Evolutionary conservation across 2,329 filamentous ascomycete genomes (phyloP).

Genomic region (Sarocladium oryzae): DNA sequence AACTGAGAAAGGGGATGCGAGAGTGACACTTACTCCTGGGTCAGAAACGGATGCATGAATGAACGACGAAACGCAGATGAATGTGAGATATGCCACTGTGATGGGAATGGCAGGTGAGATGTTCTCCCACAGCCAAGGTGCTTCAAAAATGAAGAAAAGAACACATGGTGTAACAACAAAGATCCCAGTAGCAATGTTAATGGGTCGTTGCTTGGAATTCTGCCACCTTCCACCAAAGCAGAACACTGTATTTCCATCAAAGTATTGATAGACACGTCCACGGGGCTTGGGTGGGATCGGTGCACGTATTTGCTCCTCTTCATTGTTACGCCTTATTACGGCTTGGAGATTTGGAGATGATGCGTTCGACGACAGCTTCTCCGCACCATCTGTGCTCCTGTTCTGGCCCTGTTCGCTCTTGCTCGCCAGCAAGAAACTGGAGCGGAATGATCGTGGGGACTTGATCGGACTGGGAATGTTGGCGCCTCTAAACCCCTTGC

Average conservation of each 20-base stretch:
- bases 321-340: slow-evolving; percentile 23
- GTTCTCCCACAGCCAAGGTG: slow-evolving; percentile 78
- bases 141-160: slow-evolving; percentile 82
- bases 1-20: neutral
- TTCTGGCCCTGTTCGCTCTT: slow-evolving; percentile 46
- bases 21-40: slow-evolving; percentile 66
- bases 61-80: slow-evolving; percentile 87
- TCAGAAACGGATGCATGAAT: slow-evolving; percentile 87
- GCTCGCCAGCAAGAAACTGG: slow-evolving; percentile 62
- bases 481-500: slow-evolving; percentile 47
- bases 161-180: slow-evolving; percentile 71
- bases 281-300: slow-evolving; percentile 32
- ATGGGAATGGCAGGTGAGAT: slow-evolving; percentile 86
- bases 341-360: slow-evolving; percentile 62
- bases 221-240: slow-evolving; percentile 80
- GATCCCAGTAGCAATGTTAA: slow-evolving; percentile 81
- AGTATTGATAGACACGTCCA: slow-evolving; percentile 81
- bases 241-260: slow-evolving; percentile 88
- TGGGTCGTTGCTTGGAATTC: slow-evolving; percentile 78
- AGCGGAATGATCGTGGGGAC: slow-evolving; percentile 70
- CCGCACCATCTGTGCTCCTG: slow-evolving; percentile 60
- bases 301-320: neutral
- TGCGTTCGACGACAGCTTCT: slow-evolving; percentile 75
- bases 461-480: slow-evolving; percentile 55
- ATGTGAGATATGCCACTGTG: slow-evolving; percentile 85